A percentile compares a stretch with the other conserved stretches of the same genome.
These are phyloP conservation scores for Rhodotorula sphaerocarpa DNA, from an alignment of 768 basidiomycete genomes.

Conservation along the genomic window DNA sequence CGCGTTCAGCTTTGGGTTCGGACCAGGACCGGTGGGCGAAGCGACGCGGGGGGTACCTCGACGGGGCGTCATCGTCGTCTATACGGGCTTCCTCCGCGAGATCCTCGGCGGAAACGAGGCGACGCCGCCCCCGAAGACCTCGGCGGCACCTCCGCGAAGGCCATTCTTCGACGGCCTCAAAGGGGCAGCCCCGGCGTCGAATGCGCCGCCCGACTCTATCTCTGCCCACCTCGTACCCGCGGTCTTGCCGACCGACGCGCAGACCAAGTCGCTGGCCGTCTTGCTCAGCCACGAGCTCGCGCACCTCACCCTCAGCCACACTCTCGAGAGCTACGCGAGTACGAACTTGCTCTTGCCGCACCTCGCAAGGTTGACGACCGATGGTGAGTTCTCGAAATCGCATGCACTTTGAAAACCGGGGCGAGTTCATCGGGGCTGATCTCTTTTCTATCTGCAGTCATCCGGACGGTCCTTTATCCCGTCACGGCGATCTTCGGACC, in stretches of 20 bases:
- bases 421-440: not conserved
- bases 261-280: conserved; percentile 79
- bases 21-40: conserved; percentile 62
- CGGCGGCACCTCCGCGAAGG: conserved; percentile 46
- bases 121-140: conserved; percentile 53
- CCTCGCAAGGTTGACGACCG: conserved; percentile 27
- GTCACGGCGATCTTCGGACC: conserved; percentile 58
- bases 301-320: conserved; percentile 52
- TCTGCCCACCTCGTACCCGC: conserved; percentile 45
- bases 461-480: conserved; percentile 37
- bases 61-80: conserved; percentile 79
- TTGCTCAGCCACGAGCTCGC: conserved; percentile 88
- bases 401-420: no score
- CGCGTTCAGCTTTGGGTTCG: conserved; percentile 93
- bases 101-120: conserved; percentile 50
- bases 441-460: conserved; percentile 37
- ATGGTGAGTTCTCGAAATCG: conserved; percentile 15
- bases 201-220: conserved; percentile 30
- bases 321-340: conserved; percentile 34
- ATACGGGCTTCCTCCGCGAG: conserved; percentile 84
- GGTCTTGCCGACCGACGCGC: conserved; percentile 59
- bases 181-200: not conserved
- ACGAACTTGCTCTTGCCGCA: conserved; percentile 33
- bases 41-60: not conserved
- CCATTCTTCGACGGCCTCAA: conserved; percentile 23